Percentiles rank a stretch among this genome's conserved stretches.
Evolutionary conservation across 805 yeast species (phyloP).

Genomic region (Clavispora asparagi): DNA sequence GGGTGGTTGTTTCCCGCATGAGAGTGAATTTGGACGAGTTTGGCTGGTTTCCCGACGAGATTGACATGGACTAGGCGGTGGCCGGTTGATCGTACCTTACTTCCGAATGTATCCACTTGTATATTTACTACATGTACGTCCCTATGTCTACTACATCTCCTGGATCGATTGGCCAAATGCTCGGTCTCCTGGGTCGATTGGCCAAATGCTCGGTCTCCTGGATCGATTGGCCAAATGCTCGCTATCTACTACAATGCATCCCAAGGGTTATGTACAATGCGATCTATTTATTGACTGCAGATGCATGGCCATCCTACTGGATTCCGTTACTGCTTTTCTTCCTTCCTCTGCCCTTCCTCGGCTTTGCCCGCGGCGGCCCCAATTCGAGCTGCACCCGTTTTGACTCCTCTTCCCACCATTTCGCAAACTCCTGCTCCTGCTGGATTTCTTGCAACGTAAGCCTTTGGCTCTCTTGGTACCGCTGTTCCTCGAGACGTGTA

Average conservation of each 20-base stretch:
- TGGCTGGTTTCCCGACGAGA: constrained; percentile 71
- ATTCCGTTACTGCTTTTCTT: constrained; percentile 2
- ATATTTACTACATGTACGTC: too few relatives aligned
- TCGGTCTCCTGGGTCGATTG: too few relatives aligned
- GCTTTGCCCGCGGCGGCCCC: constrained; percentile 6
- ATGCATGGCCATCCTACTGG: neutral
- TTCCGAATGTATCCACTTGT: too few relatives aligned
- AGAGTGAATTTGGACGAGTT: constrained; percentile 38
- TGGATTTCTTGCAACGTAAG: constrained; percentile 64
- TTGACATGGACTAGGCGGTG: constrained; percentile 3
- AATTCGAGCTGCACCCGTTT: constrained; percentile 50
- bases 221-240: too few relatives aligned
- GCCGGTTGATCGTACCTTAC: too few relatives aligned
- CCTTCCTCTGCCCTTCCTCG: constrained; percentile 6
- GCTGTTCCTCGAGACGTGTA: constrained; percentile 21
- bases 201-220: too few relatives aligned
- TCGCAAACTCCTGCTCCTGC: constrained; percentile 78
- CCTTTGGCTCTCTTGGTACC: constrained; percentile 22
- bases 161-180: too few relatives aligned
- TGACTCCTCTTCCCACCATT: constrained; percentile 85
- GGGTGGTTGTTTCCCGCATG: constrained; percentile 29
- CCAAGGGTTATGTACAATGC: too few relatives aligned
- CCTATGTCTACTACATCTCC: too few relatives aligned
- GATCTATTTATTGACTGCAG: too few relatives aligned
- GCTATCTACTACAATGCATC: too few relatives aligned